phyloP scores from a whole-genome alignment of 495 filamentous ascomycete genomes.

The Aspergillus taichungensis region DNA sequence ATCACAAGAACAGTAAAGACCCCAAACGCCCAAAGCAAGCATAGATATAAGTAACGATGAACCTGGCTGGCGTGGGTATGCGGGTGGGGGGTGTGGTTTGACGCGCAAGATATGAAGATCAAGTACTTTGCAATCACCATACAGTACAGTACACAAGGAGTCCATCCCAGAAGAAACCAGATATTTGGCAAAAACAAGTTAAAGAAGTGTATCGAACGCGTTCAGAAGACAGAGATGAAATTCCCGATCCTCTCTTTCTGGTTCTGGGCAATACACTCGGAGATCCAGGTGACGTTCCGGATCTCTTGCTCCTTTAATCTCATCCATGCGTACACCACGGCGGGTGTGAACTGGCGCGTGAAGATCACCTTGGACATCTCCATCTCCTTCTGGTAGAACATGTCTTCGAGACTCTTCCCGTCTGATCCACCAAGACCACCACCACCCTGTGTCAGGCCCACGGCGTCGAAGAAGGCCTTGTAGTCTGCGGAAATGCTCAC shows the following conservation, averaged over 20 bases:
- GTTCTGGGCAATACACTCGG: conserved; percentile 98
- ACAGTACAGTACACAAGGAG: too few relatives aligned
- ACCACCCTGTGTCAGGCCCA: conserved; percentile 69
- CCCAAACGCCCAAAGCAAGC: conserved; percentile 23
- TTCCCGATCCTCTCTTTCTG: conserved; percentile 98
- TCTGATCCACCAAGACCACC: conserved; percentile 65
- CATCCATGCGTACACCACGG: conserved; percentile 96
- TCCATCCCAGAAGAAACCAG: conserved; percentile 12
- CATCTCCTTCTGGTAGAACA: conserved; percentile 99
- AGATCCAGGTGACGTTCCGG: conserved; percentile 98
- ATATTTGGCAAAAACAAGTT: conserved; percentile 21
- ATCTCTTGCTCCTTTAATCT: conserved; percentile 99
- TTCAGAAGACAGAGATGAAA: conserved; percentile 92
- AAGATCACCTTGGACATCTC: conserved; percentile 91
- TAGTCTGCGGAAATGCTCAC: conserved; percentile 89
- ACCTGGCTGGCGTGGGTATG: conserved; percentile 2
- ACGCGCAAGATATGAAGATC: conserved; percentile 25
- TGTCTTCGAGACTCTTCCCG: conserved; percentile 85
- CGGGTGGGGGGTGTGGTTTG: conserved; percentile 9
- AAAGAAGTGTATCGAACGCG: conserved; percentile 4
- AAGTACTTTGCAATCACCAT: conserved; percentile 4
- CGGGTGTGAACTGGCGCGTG: conserved; percentile 91
- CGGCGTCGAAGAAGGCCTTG: conserved; percentile 88
- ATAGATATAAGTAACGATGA: conserved; percentile 11
- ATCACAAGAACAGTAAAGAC: conserved; percentile 16